phyloP scores from a whole-genome alignment of 805 yeast species.

The Candida multigemmis region DNA sequence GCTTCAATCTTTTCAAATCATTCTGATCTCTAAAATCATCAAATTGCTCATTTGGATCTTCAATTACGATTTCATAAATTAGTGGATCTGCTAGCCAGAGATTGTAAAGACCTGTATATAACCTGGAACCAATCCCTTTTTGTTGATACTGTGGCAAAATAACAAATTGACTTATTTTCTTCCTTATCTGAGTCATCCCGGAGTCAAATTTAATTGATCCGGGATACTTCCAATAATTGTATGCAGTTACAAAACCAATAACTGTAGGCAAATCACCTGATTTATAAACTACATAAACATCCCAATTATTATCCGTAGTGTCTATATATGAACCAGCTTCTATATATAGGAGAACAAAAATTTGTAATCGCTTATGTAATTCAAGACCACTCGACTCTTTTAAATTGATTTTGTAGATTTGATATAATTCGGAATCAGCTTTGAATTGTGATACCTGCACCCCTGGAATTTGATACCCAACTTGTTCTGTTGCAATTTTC shows the following conservation, averaged over 20 bases:
- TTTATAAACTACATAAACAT: conserved; percentile 48
- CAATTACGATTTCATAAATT: conserved; percentile 73
- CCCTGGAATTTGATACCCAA: conserved; percentile 35
- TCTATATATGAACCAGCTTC: conserved; percentile 94
- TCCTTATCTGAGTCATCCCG: conserved; percentile 34
- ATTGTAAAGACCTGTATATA: conserved; percentile 50
- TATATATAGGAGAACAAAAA: conserved; percentile 74
- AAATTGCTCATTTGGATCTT: conserved; percentile 89
- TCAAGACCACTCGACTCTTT: conserved; percentile 33
- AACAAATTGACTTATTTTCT: conserved; percentile 81
- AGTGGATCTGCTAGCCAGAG: conserved; percentile 44
- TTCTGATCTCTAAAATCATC: conserved; percentile 84
- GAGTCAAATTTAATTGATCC: conserved; percentile 45
- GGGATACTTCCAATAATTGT: conserved; percentile 72
- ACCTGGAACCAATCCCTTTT: conserved; percentile 55
- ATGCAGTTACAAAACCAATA: conserved; percentile 76
- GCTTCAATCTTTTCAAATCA: conserved; percentile 41
- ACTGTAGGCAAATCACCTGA: conserved; percentile 29
- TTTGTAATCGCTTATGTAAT: conserved; percentile 63
- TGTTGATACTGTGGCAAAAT: conserved; percentile 81
- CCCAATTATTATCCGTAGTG: conserved; percentile 70
- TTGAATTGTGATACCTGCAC: conserved; percentile 7
- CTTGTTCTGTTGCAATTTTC: conserved; percentile 38
- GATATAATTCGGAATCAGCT: conserved; percentile 20
- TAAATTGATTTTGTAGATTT: conserved; percentile 43